Conservation (phyloP, 805 yeast genomes). For the Lipomyces spencermartinsiae region DNA sequence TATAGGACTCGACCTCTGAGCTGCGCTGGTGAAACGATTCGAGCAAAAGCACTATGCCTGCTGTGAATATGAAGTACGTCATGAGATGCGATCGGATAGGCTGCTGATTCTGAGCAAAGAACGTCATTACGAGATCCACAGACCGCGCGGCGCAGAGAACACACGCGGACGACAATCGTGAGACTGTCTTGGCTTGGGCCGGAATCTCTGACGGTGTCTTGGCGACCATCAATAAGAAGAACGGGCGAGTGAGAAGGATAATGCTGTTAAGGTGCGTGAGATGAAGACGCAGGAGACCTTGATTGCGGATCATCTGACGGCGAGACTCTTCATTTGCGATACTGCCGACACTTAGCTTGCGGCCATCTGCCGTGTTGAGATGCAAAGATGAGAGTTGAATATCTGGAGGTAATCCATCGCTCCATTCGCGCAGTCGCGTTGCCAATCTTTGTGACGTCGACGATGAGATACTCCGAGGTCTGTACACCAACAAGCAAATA, state of each 20-base stretch:
- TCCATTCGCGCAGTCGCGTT: constrained; percentile 38
- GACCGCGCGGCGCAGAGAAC: constrained; percentile 38
- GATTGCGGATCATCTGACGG: constrained; percentile 40
- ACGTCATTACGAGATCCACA: constrained; percentile 38
- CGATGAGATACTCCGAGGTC: constrained; percentile 40
- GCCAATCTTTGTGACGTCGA: constrained; percentile 38
- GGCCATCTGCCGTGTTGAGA: constrained; percentile 13
- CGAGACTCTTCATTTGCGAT: constrained; percentile 20
- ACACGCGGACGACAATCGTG: constrained; percentile 35
- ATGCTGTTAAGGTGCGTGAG: constrained; percentile 40
- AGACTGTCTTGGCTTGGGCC: constrained; percentile 31
- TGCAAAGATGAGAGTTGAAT: constrained; percentile 36
- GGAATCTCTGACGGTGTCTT: constrained; percentile 32
- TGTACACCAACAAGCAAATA: constrained; percentile 38
- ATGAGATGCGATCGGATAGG: constrained; percentile 36
- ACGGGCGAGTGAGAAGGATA: constrained; percentile 40
- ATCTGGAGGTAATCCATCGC: constrained; percentile 38
- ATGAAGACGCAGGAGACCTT: constrained; percentile 37
- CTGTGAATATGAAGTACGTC: constrained; percentile 38
- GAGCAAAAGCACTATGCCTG: constrained; percentile 34
- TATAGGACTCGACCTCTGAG: constrained; percentile 38
- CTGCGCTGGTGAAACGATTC: constrained; percentile 38
- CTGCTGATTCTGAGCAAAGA: constrained; percentile 38
- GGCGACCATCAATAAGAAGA: constrained; percentile 37
- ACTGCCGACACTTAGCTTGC: constrained; percentile 11